These are phyloP conservation scores for Penicillium diatomitis DNA, from an alignment of 495 filamentous ascomycete genomes.

Conservation along the genomic window DNA sequence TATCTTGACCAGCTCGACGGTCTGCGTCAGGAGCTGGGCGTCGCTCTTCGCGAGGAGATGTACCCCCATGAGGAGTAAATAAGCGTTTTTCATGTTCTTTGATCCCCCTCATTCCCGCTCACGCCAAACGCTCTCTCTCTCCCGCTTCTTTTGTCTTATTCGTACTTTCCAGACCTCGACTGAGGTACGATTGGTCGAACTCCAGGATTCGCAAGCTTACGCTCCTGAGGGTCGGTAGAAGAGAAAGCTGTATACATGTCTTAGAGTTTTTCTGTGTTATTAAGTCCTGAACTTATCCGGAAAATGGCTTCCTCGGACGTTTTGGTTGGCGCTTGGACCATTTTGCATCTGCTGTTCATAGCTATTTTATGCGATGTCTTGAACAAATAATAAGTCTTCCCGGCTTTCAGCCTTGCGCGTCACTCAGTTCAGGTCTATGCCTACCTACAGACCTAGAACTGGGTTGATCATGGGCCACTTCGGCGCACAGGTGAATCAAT, in stretches of 20 bases:
- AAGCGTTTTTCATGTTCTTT: constrained; percentile 13
- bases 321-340: constrained; percentile 22
- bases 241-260: constrained; percentile 44
- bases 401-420: too few species aligned
- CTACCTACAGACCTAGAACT: too few species aligned
- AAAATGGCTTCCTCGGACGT: constrained; percentile 15
- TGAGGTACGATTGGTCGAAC: constrained; percentile 8
- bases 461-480: too few species aligned
- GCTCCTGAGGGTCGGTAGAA: constrained; percentile 22
- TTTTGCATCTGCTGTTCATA: constrained; percentile 13
- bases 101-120: constrained; percentile 4
- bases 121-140: constrained; percentile 20
- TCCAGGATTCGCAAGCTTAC: constrained; percentile 10
- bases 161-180: constrained; percentile 3
- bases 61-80: constrained; percentile 68
- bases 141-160: constrained; percentile 6
- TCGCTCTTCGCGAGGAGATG: constrained; percentile 85
- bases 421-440: too few species aligned
- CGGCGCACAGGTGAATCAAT: too few species aligned
- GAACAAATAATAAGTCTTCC: too few species aligned
- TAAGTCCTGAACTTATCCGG: constrained; percentile 20
- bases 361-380: not conserved
- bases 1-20: constrained; percentile 90
- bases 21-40: constrained; percentile 86
- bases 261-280: constrained; percentile 30